These are phyloP conservation scores for Houttuynia cordata DNA, from an alignment of 164 flowering plant species.

Conservation along the genomic window DNA sequence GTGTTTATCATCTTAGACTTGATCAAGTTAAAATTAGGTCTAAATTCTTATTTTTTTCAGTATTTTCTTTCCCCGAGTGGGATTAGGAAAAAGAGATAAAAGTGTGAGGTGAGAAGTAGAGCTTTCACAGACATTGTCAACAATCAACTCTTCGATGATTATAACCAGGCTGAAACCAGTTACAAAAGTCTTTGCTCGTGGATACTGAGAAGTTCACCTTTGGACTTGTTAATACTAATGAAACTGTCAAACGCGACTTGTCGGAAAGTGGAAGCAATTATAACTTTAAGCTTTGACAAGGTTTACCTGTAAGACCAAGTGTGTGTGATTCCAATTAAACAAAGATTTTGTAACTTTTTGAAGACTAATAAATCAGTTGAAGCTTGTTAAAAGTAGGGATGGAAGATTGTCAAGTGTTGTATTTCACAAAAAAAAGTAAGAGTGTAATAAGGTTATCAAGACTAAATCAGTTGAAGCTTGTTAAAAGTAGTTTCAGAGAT, in stretches of 20 bases:
- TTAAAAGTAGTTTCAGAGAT: no score
- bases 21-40: no score
- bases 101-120: no score
- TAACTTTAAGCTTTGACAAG: background rate
- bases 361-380: no score
- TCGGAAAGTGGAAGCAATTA: background rate
- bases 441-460: no score
- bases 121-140: background rate
- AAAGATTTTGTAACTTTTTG: background rate
- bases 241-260: background rate
- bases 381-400: no score
- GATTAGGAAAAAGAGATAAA: background rate
- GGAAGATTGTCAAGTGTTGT: no score
- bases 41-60: no score
- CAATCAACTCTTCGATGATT: background rate
- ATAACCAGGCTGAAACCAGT: background rate
- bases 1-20: no score
- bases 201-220: background rate
- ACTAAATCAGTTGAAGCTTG: no score
- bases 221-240: background rate
- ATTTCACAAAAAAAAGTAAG: no score
- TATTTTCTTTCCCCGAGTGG: background rate
- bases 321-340: no score
- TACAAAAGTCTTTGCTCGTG: background rate
- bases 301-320: background rate